Conservation (phyloP, 441 rosid genomes). For the Arabidopsis hybrid region DNA sequence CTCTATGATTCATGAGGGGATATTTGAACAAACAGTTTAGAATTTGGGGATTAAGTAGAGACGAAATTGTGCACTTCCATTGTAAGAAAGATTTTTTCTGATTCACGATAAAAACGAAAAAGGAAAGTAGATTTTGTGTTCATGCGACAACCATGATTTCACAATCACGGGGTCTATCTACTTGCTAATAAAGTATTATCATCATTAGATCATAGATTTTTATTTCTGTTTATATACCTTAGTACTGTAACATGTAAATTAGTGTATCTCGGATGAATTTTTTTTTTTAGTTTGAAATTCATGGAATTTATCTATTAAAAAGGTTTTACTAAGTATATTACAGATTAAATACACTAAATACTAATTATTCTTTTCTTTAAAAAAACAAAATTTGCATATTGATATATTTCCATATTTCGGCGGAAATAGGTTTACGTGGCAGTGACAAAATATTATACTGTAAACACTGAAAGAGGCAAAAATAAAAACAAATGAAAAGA, state of each 20-base stretch:
- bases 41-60: not conserved
- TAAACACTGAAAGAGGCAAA: not conserved
- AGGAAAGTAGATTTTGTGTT: constrained; percentile 31
- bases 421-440: constrained; percentile 32
- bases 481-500: not conserved
- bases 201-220: not conserved
- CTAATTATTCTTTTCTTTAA: too few species aligned
- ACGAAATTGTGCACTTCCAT: constrained; percentile 16
- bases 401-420: constrained; percentile 9
- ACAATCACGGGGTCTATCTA: constrained; percentile 23
- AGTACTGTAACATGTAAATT: too few species aligned
- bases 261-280: too few species aligned
- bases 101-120: constrained; percentile 4
- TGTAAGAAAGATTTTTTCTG: constrained; percentile 9
- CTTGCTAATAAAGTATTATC: constrained; percentile 17
- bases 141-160: constrained; percentile 35
- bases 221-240: not conserved
- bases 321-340: too few species aligned
- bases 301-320: not conserved
- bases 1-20: too few species aligned
- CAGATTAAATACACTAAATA: too few species aligned
- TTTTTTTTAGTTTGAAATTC: not conserved
- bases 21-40: too few species aligned
- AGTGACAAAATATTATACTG: not conserved
- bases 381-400: not conserved